Evolutionary conservation across 768 basidiomycete genomes (phyloP), one percentile per base, ranked within the genome.

Genomic region (Serendipita sp.): DNA sequence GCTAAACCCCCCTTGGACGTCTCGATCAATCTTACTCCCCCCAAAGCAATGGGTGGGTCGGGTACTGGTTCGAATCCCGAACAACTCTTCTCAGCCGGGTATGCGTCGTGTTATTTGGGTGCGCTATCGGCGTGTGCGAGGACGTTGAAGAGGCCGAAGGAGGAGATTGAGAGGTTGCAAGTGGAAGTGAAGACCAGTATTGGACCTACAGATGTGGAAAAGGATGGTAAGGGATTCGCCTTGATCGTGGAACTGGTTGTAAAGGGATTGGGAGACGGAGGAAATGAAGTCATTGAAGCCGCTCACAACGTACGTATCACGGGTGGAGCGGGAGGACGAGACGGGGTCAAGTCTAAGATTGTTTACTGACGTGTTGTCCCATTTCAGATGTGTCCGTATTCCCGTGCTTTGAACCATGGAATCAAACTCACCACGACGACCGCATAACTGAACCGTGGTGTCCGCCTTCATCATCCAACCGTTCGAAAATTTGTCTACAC

Each of bases 151-250:
- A 60, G 35, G 30, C 23, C 28, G 3, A 28, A n/a, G 16, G 56
- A 60, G 30, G 28, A 38, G 36, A n/a, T 38, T 35, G 56, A 60
- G 36, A 51, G 30, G n/a, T 32, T 51, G 48, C 7, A 32, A 18
- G 56, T 60, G 5, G 56, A 60, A n/a, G 56, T 60, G 28, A 60
- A 60, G 56, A 60, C 56, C 1, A 60, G 56, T 18, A 60, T 60
- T 60, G 56, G 56, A 38, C 56, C 56, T 28, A 60, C 56, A 18
- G 56, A 60, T 32, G 56, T 5, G 2, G 28, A 32, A 10, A 51
- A 51, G 48, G 8, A 51, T 51, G 48, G 48, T 1, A 51, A 51
- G n/a, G 56, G 56, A 10, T 60, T 28, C 28, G 56, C 56, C 8
- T 60, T 60, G 56, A 30, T 60, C 16, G 28, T 60, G 18, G 56